Base-by-base conservation (phyloP, 2,329 filamentous ascomycete genomes). In the Botrytis galanthina region DNA sequence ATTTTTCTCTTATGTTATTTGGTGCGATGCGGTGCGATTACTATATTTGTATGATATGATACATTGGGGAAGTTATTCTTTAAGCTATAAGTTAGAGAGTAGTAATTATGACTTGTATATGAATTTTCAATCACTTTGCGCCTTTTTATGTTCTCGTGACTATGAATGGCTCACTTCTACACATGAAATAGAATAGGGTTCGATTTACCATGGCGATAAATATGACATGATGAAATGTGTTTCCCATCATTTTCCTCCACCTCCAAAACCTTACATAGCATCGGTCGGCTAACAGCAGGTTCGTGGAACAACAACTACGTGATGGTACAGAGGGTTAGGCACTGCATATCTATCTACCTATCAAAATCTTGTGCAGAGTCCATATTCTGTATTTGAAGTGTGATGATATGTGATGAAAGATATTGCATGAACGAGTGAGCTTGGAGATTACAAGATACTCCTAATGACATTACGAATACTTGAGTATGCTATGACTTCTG, bases 1-100 rank as follows among this genome's bases (percentile, higher is more conserved):
- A 69, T n/a, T 42, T 69, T 32, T 39, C 12, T 57, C n/a, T 42
- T 32, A 37, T n/a, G 20, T 69, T 69, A 69, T 62, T 39, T 39
- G 60, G n/a, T 57, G 7, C 51, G 51, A 54, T 68, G 35, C 46
- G 9, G 35, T 39, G 9, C 26, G 18, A 29, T 57, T 42, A 54
- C 26, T 57, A 57, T 68, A 42, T 57, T 57, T 68, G 48, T 68
- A 68, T 54, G 35, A 57, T 68, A 54, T 54, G 35, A 68, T 57
- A 54, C 35, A 57, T 32, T 42, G 64, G n/a, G 37, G 22, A 62
- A 9, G 48, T 44, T 57, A 57, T 54, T 68, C 64, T 68, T 35
- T 29, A 42, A 42, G 26, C 48, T 57, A 59, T 29, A 57, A 57
- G 18, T 68, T 68, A 42, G 14, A 37, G 18, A 57, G 48, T 44